A percentile compares a stretch with the other conserved stretches of the same genome.
These are phyloP conservation scores for Chenopodium suecicum DNA, from an alignment of 148 eudicot genomes.

Conservation along the genomic window DNA sequence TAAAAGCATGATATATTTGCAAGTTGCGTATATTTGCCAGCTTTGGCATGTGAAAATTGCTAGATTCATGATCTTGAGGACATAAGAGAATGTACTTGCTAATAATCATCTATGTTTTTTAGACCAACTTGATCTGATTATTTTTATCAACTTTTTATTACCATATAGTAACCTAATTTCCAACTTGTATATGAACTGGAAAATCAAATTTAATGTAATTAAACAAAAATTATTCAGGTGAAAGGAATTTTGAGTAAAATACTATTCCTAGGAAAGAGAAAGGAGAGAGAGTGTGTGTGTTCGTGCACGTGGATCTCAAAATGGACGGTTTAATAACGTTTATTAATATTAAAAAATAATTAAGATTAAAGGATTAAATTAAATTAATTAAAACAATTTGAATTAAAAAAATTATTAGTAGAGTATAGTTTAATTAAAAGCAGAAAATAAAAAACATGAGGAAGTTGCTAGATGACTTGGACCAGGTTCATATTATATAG, in stretches of 20 bases:
- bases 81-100: not conserved
- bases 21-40: conserved; percentile 26
- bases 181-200: conserved; percentile 24
- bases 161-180: conserved; percentile 4
- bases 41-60: conserved; percentile 22
- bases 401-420: not conserved
- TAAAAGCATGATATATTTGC: not conserved
- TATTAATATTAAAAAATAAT: not conserved
- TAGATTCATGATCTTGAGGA: conserved; percentile 5
- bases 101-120: conserved; percentile 4
- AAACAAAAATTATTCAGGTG: conserved; percentile 3
- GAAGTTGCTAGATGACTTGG: conserved; percentile 26
- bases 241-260: not conserved
- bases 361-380: too few relatives aligned
- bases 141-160: not conserved
- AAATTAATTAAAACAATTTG: not conserved
- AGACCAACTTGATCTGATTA: too few relatives aligned
- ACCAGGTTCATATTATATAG: conserved; percentile 10
- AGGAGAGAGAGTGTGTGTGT: too few relatives aligned
- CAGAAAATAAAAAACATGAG: not conserved
- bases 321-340: not conserved
- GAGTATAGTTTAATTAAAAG: too few relatives aligned
- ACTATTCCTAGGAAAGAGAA: not conserved
- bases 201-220: not conserved
- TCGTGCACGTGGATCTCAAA: conserved; percentile 1